Conservation (phyloP, 148 eudicot species). For the Rhododendron henanense region DNA sequence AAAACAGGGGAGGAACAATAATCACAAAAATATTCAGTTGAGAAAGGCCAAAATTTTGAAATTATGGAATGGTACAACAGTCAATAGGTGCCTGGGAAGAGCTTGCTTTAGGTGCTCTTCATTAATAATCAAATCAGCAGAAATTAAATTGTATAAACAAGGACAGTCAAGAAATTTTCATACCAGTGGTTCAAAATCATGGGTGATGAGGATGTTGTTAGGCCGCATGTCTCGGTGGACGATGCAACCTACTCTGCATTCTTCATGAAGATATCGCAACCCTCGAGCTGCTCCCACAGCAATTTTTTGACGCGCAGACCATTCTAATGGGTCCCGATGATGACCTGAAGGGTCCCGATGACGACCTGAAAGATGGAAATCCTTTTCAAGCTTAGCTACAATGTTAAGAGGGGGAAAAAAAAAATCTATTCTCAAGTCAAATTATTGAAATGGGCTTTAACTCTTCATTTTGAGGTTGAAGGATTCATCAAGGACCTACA, state of each 20-base stretch:
- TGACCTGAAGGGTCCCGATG: conserved; percentile 13
- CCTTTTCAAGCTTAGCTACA: conserved; percentile 2
- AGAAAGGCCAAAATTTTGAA: background rate
- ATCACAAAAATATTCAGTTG: background rate
- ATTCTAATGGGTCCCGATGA: conserved; percentile 26
- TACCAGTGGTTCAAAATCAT: conserved; percentile 50
- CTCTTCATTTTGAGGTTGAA: conserved; percentile 3
- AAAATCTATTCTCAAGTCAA: background rate
- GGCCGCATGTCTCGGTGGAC: conserved; percentile 51
- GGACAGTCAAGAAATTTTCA: background rate
- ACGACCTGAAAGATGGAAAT: background rate
- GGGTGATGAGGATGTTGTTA: conserved; percentile 45
- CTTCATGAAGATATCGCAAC: conserved; percentile 46
- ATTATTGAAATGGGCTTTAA: background rate
- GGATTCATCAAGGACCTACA: background rate
- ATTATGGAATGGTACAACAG: background rate
- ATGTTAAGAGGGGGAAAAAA: background rate
- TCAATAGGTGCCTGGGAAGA: background rate
- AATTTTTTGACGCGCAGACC: conserved; percentile 42
- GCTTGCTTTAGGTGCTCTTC: background rate
- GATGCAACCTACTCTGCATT: conserved; percentile 49
- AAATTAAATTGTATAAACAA: background rate
- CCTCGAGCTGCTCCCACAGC: conserved; percentile 48
- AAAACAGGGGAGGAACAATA: background rate
- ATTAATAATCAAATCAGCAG: background rate